phyloP scores from a whole-genome alignment of 331 rosid genomes.

The Quercus phellos region DNA sequence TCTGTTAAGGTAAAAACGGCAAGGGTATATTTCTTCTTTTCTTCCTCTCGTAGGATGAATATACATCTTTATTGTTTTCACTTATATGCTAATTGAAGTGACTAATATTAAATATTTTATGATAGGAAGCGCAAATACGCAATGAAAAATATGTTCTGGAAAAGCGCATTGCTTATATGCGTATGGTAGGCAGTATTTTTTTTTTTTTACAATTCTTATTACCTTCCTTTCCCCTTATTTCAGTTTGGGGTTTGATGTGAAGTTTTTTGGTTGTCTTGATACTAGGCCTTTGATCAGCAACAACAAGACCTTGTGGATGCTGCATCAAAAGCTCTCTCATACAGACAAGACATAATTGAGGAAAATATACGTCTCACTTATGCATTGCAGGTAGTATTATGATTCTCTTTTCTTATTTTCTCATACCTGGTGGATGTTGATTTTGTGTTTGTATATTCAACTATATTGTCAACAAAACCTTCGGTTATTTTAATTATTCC shows the following conservation, averaged over 20 bases:
- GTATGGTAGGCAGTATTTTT: conserved; percentile 61
- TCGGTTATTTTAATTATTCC: not conserved
- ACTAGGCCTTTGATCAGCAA: conserved; percentile 94
- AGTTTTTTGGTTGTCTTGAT: conserved; percentile 23
- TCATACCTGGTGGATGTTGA: conserved; percentile 7
- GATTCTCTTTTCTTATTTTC: conserved; percentile 8
- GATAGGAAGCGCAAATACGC: conserved; percentile 83
- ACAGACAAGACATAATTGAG: conserved; percentile 88
- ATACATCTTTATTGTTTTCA: not conserved
- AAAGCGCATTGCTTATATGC: conserved; percentile 95
- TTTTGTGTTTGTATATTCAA: not conserved
- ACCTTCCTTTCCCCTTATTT: conserved; percentile 18
- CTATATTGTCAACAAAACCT: not conserved
- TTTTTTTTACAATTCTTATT: conserved; percentile 1
- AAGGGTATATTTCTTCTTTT: not conserved
- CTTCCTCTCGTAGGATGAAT: not conserved
- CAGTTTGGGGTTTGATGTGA: conserved; percentile 15
- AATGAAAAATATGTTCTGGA: conserved; percentile 85
- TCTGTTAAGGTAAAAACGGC: conserved; percentile 64
- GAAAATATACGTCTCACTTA: conserved; percentile 87
- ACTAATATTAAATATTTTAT: conserved; percentile 14
- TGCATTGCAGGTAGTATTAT: conserved; percentile 62
- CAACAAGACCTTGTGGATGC: conserved; percentile 99
- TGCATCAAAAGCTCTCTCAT: conserved; percentile 86
- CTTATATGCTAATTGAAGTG: conserved; percentile 14